phyloP scores from a whole-genome alignment of 306 rosid species.

The Erythrophleum fordii region DNA sequence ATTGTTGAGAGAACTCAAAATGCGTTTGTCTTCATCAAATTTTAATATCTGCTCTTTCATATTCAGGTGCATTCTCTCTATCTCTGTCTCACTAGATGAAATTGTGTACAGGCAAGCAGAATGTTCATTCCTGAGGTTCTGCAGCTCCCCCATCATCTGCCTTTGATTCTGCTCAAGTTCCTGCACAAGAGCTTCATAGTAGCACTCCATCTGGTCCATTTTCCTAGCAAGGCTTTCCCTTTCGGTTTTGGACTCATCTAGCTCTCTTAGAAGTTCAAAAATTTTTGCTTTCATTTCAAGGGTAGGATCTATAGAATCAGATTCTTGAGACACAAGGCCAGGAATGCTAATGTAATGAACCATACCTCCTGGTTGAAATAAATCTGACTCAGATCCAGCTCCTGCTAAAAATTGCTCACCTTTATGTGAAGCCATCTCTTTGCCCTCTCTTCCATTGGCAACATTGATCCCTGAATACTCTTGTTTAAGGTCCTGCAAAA shows the following conservation, averaged over 20 bases:
- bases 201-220: slow-evolving; percentile 99
- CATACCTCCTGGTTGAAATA: slow-evolving; percentile 67
- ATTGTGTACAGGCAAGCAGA: slow-evolving; percentile 84
- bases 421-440: slow-evolving; percentile 53
- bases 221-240: slow-evolving; percentile 77
- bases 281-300: slow-evolving; percentile 70
- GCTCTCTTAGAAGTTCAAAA: slow-evolving; percentile 81
- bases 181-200: slow-evolving; percentile 96
- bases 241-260: slow-evolving; percentile 85
- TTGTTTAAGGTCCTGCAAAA: slow-evolving; percentile 73
- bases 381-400: slow-evolving; percentile 64
- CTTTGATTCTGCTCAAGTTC: slow-evolving; percentile 98
- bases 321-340: slow-evolving; percentile 62
- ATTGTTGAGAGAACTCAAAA: slow-evolving; percentile 65
- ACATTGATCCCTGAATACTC: slow-evolving; percentile 56
- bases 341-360: slow-evolving; percentile 63
- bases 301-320: slow-evolving; percentile 71
- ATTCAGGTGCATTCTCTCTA: slow-evolving; percentile 77
- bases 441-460: slow-evolving; percentile 47
- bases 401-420: slow-evolving; percentile 62
- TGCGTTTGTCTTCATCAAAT: slow-evolving; percentile 74
- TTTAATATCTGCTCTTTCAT: slow-evolving; percentile 73
- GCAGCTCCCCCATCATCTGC: slow-evolving; percentile 95
- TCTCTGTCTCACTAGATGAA: slow-evolving; percentile 83
- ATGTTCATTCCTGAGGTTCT: slow-evolving; percentile 89